These are phyloP conservation scores for Prunus campanulata DNA, from an alignment of 306 rosid species.

Conservation along the genomic window DNA sequence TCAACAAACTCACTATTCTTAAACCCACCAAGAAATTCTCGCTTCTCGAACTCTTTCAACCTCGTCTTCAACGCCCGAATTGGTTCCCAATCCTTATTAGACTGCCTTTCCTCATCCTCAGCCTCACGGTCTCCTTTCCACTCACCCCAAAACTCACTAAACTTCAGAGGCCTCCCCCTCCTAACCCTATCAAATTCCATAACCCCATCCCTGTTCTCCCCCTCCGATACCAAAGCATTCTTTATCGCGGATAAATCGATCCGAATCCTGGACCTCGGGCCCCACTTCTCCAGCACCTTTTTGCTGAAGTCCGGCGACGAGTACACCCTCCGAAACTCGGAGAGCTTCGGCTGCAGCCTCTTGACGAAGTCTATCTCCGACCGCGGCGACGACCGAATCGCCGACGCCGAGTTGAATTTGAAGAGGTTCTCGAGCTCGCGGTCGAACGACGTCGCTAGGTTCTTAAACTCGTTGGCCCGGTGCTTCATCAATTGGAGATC, in stretches of 20 bases:
- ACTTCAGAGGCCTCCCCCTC: slow-evolving; percentile 44
- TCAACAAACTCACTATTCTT: slow-evolving; percentile 80
- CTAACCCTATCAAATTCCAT: slow-evolving; percentile 47
- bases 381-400: slow-evolving; percentile 59
- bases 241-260: slow-evolving; percentile 79
- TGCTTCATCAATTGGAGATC: slow-evolving; percentile 79
- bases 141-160: slow-evolving; percentile 82
- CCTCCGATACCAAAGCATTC: slow-evolving; percentile 80
- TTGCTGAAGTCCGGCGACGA: slow-evolving; percentile 90
- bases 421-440: slow-evolving; percentile 88
- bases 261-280: slow-evolving; percentile 71
- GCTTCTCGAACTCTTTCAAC: slow-evolving; percentile 78
- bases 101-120: slow-evolving; percentile 39
- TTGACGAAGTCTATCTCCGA: slow-evolving; percentile 89
- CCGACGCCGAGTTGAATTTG: slow-evolving; percentile 58
- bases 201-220: slow-evolving; percentile 36
- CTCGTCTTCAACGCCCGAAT: slow-evolving; percentile 79
- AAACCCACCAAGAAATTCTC: slow-evolving; percentile 67
- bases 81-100: slow-evolving; percentile 77
- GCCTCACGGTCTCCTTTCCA: slow-evolving; percentile 59
- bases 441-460: slow-evolving; percentile 85
- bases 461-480: slow-evolving; percentile 90
- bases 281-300: slow-evolving; percentile 91
- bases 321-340: slow-evolving; percentile 73
- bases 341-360: slow-evolving; percentile 76